Conservation (phyloP, 176 grass and related monocot genomes). For the Chloris gayana region DNA sequence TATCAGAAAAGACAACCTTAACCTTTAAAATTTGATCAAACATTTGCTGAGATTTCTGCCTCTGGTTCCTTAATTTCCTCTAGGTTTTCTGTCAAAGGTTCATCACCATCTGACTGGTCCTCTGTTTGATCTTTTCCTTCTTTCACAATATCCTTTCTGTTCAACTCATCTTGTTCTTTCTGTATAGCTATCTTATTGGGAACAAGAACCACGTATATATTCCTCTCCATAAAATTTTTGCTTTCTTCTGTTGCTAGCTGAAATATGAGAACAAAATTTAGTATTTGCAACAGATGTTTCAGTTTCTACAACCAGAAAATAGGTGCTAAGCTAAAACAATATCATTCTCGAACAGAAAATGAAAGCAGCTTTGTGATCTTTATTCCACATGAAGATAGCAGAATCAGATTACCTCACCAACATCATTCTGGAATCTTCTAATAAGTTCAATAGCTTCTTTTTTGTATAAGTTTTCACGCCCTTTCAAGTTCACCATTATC, state of each 20-base stretch:
- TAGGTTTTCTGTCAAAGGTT: conserved; percentile 9
- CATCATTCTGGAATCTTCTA: conserved; percentile 81
- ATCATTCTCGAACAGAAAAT: not conserved
- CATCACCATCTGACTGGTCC: conserved; percentile 33
- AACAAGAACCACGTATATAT: conserved; percentile 78
- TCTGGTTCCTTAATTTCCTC: conserved; percentile 48
- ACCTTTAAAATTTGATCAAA: conserved; percentile 50
- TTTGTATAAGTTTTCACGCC: conserved; percentile 81
- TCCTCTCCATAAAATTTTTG: conserved; percentile 76
- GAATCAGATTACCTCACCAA: conserved; percentile 77
- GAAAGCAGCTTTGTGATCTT: not conserved
- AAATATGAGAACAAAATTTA: conserved; percentile 36
- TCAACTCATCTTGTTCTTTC: conserved; percentile 68
- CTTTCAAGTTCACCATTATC: conserved; percentile 92
- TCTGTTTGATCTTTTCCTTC: conserved; percentile 28
- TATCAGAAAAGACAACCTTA: conserved; percentile 13
- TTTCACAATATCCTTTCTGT: conserved; percentile 58
- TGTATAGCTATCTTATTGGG: conserved; percentile 90
- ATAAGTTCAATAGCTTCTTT: conserved; percentile 84
- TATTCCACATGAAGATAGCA: not conserved
- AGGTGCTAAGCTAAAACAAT: not conserved
- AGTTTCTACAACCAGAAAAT: not conserved
- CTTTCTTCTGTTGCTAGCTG: conserved; percentile 86
- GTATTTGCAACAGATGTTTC: conserved; percentile 2
- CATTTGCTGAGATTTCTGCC: conserved; percentile 65